Percentiles rank a stretch among this genome's conserved stretches.
Conservation (phyloP, 1,139 yeast genomes). For the Sugiyamaella japonica region DNA sequence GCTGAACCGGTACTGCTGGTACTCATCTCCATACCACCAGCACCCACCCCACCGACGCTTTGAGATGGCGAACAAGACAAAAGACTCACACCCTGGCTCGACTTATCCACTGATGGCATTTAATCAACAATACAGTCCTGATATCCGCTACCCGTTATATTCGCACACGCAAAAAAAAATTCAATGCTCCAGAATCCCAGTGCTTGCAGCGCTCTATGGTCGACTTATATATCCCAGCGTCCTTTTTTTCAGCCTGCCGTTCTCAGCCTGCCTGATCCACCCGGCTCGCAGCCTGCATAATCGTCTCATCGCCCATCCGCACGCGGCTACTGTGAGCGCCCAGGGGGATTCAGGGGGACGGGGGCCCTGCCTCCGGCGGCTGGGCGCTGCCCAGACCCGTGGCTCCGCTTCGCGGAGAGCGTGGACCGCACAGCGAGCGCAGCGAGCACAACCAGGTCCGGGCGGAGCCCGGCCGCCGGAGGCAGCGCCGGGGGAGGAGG, state of each 20-base stretch:
- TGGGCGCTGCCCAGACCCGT: too few species aligned
- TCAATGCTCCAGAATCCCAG: not conserved
- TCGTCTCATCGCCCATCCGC: slow-evolving; percentile 1
- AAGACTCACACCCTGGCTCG: not conserved
- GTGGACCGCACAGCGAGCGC: too few species aligned
- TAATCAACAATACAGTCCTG: too few species aligned
- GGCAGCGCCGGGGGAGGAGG: too few species aligned
- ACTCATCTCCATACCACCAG: slow-evolving; percentile 6
- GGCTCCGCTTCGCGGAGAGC: too few species aligned
- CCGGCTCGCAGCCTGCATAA: not conserved
- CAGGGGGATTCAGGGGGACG: not conserved
- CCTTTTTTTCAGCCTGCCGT: not conserved
- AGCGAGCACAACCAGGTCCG: too few species aligned
- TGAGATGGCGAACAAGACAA: slow-evolving; percentile 2
- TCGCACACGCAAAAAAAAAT: too few species aligned
- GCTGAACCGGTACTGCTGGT: slow-evolving; percentile 1
- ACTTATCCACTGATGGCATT: slow-evolving; percentile 2
- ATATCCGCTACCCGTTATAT: too few species aligned
- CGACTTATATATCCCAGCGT: not conserved
- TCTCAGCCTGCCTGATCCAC: not conserved
- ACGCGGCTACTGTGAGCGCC: not conserved
- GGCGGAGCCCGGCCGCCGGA: too few species aligned
- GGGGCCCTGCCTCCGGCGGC: slow-evolving; percentile 1
- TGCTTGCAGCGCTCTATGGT: not conserved
- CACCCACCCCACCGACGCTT: not conserved